Percentiles rank a stretch among this genome's conserved stretches.
Conservation (phyloP, 1,284 basidiomycete species). For the Papiliotrema laurentii region DNA sequence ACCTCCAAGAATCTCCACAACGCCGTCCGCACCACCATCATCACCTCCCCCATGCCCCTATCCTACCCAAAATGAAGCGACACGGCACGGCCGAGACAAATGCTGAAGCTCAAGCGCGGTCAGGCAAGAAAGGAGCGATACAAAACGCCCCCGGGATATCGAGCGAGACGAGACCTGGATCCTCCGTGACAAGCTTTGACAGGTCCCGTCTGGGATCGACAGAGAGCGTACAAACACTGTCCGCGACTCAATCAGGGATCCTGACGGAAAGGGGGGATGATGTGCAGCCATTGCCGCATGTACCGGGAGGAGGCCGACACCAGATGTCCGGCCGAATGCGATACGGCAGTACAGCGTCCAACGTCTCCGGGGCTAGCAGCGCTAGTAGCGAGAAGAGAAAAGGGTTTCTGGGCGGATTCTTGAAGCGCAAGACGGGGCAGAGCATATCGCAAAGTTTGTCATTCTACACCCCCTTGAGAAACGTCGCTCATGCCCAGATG, state of each 20-base stretch:
- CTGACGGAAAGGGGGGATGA: neutral
- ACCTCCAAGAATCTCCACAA: too few species aligned
- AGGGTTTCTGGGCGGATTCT: slow-evolving; percentile 33
- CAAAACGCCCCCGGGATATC: neutral
- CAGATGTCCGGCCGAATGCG: slow-evolving; percentile 7
- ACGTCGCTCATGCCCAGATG: neutral
- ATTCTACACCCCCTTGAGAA: neutral
- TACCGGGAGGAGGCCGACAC: slow-evolving; percentile 7
- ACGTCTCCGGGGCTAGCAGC: slow-evolving; percentile 10
- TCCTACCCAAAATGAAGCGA: neutral
- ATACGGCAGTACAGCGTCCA: slow-evolving; percentile 25
- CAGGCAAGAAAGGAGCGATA: too few species aligned
- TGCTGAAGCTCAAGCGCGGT: too few species aligned
- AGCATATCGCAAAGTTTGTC: slow-evolving; percentile 16
- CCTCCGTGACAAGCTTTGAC: slow-evolving; percentile 12
- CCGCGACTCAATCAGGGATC: slow-evolving; percentile 6
- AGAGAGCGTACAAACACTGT: slow-evolving; percentile 27
- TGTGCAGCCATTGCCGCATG: neutral
- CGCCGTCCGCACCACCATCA: too few species aligned
- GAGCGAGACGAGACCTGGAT: neutral
- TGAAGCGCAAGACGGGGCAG: slow-evolving; percentile 30
- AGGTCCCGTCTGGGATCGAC: slow-evolving; percentile 6
- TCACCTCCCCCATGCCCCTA: neutral
- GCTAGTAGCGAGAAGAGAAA: slow-evolving; percentile 33
- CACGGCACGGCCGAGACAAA: too few species aligned